phyloP scores from a whole-genome alignment of 1,139 yeast species.

The Zygoascus meyerae region DNA sequence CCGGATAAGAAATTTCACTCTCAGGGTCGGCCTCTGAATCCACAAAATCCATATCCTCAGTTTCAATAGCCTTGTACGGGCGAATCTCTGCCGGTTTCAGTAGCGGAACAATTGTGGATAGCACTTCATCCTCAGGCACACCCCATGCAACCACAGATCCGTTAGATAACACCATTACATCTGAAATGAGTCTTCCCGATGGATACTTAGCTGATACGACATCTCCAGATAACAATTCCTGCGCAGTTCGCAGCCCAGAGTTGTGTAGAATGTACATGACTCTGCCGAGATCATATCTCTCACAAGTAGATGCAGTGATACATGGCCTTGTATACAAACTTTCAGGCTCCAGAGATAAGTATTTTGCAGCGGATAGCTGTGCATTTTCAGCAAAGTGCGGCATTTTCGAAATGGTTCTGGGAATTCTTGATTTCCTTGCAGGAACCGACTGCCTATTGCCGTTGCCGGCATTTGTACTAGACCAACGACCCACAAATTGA shows the following conservation, averaged over 20 bases:
- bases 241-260: constrained; percentile 37
- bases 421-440: constrained; percentile 4
- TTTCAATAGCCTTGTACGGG: constrained; percentile 50
- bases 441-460: background rate
- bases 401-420: constrained; percentile 3
- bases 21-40: constrained; percentile 5
- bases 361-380: constrained; percentile 3
- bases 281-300: constrained; percentile 51
- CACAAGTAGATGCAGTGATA: constrained; percentile 67
- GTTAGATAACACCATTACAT: constrained; percentile 58
- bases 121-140: constrained; percentile 45
- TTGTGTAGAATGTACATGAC: constrained; percentile 36
- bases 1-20: constrained; percentile 6
- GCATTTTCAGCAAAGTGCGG: background rate
- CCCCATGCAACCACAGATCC: constrained; percentile 87
- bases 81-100: constrained; percentile 45
- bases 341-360: background rate
- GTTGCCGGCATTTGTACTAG: background rate
- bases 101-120: constrained; percentile 41
- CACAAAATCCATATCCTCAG: constrained; percentile 85
- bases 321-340: constrained; percentile 34
- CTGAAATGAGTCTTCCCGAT: constrained; percentile 36
- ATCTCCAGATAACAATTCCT: constrained; percentile 52
- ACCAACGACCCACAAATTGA: too few relatives aligned
- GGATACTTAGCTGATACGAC: constrained; percentile 24